Base-by-base conservation (phyloP, 495 filamentous ascomycete genomes). In the Pseudomonodictys pantanalensis region DNA sequence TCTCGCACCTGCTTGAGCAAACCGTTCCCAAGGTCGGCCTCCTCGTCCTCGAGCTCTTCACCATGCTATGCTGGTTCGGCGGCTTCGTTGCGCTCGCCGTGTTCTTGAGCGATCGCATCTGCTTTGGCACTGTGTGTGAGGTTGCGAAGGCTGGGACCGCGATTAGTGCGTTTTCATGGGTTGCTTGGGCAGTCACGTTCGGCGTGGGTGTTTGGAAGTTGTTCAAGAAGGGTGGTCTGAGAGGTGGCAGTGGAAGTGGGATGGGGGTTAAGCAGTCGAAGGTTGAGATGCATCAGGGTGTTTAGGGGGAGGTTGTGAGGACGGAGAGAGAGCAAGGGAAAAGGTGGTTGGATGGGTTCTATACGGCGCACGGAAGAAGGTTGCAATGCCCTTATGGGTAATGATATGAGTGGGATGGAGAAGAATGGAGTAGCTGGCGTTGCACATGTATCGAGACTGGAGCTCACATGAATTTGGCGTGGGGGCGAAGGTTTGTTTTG, bases 41-140 rank as follows among this genome's bases (percentile, higher is more conserved):
- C 3, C 77, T 88, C 8, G 83, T 65, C n/a, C 73, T 87, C 28
- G 87, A 92, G 60, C 73, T 74, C 42, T 44, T 92, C 11, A 91
- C 89, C n/a, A 85, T 83, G 77, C 78, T 92, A 33, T 91, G 92
- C 77, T 95, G 91, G 91, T 91, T 96, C 69, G 84, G 85, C 0
- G 89, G 89, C 24, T 87, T 87, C 58, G 84, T 95, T 68, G 88
- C 88, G 0, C 67, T 90, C 1, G 88, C 84, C 1, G 84, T 82
- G 3, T 76, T 78, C 55, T 69, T 88, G 42, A 79, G 77, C 17
- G 68, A 78, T 3, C 55, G 81, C 4, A 47, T 68, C 39, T 87
- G 83, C 53, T 68, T 67, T 9, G 76, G 74, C 3, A 71, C 71
- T 30, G 70, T 73, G 9, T 86, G 84, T 58, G 66, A 60, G 11